Base-by-base conservation (phyloP, 345 rosid genomes). In the Citrus reticulata region DNA sequence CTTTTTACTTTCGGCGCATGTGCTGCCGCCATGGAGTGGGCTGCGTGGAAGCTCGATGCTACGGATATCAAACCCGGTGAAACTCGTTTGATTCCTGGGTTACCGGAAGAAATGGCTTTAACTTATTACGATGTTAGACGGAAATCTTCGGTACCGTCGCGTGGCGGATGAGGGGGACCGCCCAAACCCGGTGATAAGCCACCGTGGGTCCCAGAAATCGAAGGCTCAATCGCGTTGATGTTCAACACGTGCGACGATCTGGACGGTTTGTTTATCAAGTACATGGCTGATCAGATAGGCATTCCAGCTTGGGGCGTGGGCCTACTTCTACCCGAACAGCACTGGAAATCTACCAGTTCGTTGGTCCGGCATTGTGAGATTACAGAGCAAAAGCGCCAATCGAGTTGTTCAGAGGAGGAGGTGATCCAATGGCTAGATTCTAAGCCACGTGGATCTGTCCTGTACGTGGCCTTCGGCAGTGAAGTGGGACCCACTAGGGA, bases 1-100 rank as follows among this genome's bases (percentile, higher is more conserved):
- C 83, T 86, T 79, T 84, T 87, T 51, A 86, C 92, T 17, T 89
- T 88, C 37, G 87, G 89, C 22, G 88, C 90, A 1, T 81, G 84
- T 76, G 83, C 85, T 60, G 87, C 89, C 11, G 86, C 90, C 29
- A 68, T 87, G 77, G 88, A 89, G 81, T 81, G 78, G 76, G 88
- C 84, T 10, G 78, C 84, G 13, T 86, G 88, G 88, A 84, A 82
- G 75, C 83, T 80, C 37, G 69, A 74, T 11, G 81, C 84, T 1
- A 55, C 37, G 4, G 82, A 84, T 60, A 76, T 86, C 73, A 69
- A 65, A 51, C 82, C 89, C 1, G 86, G 85, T 16, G 86, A 89
- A 71, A 79, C 40, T 51, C 85, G 83, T 24, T 16, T 73, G 49
- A 69, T 87, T 25, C 88, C 88, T 2, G 89, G 88, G 10, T 79